Percentiles rank a stretch among this genome's conserved stretches.
phyloP scores from a whole-genome alignment of 441 rosid species.

The Brassica balearica region DNA sequence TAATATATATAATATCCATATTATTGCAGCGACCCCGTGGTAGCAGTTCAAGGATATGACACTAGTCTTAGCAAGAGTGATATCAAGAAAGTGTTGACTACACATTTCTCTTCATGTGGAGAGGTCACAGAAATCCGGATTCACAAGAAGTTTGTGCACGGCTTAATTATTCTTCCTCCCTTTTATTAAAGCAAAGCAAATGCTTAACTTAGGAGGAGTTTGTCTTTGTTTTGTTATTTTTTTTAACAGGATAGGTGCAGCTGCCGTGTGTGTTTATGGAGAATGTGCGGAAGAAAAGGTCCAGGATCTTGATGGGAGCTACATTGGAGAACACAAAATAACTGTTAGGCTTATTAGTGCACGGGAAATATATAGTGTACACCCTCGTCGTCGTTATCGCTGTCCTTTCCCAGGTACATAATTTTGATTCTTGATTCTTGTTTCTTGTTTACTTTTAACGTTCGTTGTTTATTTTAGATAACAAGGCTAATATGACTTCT shows the following conservation, averaged over 20 bases:
- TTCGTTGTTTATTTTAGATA: not conserved
- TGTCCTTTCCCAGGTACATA: not conserved
- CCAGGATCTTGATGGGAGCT: not conserved
- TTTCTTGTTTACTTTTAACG: not conserved
- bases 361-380: not conserved
- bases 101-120: conserved; percentile 1
- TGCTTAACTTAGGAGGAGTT: not conserved
- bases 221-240: not conserved
- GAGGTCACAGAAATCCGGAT: not conserved
- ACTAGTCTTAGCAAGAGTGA: not conserved
- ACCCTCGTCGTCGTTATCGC: not conserved
- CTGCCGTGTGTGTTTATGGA: not conserved
- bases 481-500: not conserved
- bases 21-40: not conserved
- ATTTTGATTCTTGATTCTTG: not conserved
- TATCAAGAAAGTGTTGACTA: not conserved
- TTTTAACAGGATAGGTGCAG: not conserved
- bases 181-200: not conserved
- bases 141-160: not conserved
- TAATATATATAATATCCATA: not conserved
- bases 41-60: not conserved
- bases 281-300: not conserved
- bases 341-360: not conserved
- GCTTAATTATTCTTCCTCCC: not conserved
- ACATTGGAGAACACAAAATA: not conserved